Conservation (phyloP, 78 protist species). For the Dictyostelium citrinum region DNA sequence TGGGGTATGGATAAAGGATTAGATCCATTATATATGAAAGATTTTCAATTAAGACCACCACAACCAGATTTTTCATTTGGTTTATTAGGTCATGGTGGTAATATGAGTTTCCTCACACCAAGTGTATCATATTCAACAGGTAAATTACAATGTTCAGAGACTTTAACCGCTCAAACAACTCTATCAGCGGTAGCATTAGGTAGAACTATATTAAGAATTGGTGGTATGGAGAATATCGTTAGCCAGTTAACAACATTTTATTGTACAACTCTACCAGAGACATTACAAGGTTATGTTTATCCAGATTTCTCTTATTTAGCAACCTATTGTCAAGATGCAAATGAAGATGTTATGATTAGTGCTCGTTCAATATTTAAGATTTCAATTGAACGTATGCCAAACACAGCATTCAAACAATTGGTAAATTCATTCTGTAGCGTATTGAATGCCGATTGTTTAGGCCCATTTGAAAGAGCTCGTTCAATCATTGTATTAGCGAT, state of each 20-base stretch:
- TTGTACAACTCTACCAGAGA: slow-evolving; percentile 53
- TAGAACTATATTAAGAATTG: slow-evolving; percentile 40
- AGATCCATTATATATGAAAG: slow-evolving; percentile 63
- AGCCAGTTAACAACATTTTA: slow-evolving; percentile 49
- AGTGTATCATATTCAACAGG: slow-evolving; percentile 10
- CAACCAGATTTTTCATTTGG: slow-evolving; percentile 75
- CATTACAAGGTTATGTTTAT: slow-evolving; percentile 34
- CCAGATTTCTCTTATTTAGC: slow-evolving; percentile 63
- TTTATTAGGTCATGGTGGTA: slow-evolving; percentile 65
- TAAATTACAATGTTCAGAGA: slow-evolving; percentile 46
- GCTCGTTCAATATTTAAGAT: slow-evolving; percentile 48
- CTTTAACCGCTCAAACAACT: slow-evolving; percentile 57
- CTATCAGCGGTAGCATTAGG: slow-evolving; percentile 44
- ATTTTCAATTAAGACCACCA: slow-evolving; percentile 68
- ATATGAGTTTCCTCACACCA: slow-evolving; percentile 36
- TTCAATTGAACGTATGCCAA: slow-evolving; percentile 57
- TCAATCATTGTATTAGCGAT: slow-evolving; percentile 58
- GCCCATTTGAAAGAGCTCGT: slow-evolving; percentile 37
- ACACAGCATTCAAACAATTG: background rate
- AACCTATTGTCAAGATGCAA: slow-evolving; percentile 42
- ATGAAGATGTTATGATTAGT: slow-evolving; percentile 58
- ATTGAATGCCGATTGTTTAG: slow-evolving; percentile 9
- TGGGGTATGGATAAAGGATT: slow-evolving; percentile 64
- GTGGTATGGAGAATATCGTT: slow-evolving; percentile 54
- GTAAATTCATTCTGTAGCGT: background rate